Conservation (phyloP, 1,284 basidiomycete genomes). For the Sanghuangporus weigelae region DNA sequence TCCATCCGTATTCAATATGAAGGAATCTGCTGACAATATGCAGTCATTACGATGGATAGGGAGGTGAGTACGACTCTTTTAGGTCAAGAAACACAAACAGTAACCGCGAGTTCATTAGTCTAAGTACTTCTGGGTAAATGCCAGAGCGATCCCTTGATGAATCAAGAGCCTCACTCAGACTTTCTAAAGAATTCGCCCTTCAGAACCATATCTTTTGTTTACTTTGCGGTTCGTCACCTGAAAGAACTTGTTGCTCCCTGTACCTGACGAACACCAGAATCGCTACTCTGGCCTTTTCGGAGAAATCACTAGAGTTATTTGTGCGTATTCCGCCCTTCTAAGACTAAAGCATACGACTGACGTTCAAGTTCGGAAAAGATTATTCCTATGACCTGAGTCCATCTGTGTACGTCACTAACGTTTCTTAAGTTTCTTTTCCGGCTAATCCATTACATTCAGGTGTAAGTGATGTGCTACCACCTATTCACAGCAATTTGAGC, state of each 20-base stretch:
- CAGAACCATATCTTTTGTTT: background rate
- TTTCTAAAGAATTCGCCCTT: background rate
- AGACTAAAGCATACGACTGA: background rate
- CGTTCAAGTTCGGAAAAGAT: background rate
- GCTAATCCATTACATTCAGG: background rate
- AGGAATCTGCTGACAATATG: background rate
- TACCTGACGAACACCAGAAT: background rate
- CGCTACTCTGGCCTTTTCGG: background rate
- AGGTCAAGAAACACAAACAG: background rate
- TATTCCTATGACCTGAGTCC: background rate
- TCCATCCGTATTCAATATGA: background rate
- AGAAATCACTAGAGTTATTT: background rate
- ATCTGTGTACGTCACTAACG: background rate
- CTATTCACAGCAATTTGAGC: background rate
- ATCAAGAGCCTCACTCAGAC: background rate
- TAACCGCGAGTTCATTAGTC: background rate
- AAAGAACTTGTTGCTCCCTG: background rate
- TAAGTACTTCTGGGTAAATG: background rate
- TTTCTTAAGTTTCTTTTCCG: too few species aligned
- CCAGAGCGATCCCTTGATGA: background rate
- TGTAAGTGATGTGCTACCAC: background rate
- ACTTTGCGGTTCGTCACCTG: background rate
- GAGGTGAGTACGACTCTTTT: background rate
- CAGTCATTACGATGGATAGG: background rate
- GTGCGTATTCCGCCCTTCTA: background rate